Conservation (phyloP, 352 stramenopile genomes). For the Achlya hypogyna region DNA sequence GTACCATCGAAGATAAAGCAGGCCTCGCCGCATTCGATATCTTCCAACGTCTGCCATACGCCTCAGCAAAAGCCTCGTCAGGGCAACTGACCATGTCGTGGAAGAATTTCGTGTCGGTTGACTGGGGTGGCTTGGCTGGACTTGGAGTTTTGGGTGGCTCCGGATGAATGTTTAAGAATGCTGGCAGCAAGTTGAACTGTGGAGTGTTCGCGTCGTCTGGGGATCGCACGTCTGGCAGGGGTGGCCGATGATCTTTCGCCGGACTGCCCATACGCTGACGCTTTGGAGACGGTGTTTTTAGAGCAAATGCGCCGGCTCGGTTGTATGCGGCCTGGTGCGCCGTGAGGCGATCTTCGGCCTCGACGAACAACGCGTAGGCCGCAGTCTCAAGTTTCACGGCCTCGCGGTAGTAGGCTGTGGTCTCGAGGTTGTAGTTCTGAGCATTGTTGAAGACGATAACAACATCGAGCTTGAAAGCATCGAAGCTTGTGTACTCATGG, state of each 20-base stretch:
- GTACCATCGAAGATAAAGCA: constrained; percentile 19
- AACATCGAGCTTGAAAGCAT: constrained; percentile 19
- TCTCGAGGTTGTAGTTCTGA: constrained; percentile 19
- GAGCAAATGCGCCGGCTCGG: not conserved
- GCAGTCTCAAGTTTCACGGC: not conserved
- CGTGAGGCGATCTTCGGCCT: not conserved
- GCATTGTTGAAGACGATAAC: constrained; percentile 18
- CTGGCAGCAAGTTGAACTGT: not conserved
- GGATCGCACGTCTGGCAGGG: not conserved
- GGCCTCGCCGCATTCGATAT: not conserved
- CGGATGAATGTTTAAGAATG: too few species aligned
- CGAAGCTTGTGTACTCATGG: constrained; percentile 3
- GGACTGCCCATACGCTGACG: not conserved
- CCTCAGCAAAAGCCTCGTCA: not conserved
- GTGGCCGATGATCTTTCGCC: not conserved
- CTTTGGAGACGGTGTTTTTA: not conserved
- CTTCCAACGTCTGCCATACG: not conserved
- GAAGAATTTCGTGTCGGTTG: too few species aligned
- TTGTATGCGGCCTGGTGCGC: not conserved
- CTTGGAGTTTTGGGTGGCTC: too few species aligned
- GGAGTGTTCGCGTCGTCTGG: not conserved
- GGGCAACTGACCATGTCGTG: constrained; percentile 8
- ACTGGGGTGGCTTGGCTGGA: too few species aligned
- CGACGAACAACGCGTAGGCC: not conserved
- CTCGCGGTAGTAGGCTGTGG: constrained; percentile 13